Evolutionary conservation across 2,329 filamentous ascomycete genomes (phyloP), one percentile per base, ranked within the genome.

Genomic region (Dothiorella sarmentorum): DNA sequence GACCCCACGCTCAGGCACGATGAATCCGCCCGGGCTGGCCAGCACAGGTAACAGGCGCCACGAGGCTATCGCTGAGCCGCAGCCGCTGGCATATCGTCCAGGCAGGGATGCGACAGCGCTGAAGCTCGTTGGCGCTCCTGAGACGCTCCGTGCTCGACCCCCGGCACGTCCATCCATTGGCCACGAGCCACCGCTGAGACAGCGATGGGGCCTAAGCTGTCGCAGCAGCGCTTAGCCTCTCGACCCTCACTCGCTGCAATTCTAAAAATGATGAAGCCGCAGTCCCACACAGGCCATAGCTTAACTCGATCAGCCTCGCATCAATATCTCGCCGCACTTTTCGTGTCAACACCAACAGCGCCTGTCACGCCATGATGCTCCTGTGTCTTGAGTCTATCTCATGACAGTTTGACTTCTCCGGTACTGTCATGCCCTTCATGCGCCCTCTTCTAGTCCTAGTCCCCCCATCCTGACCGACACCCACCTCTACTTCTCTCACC

Each of bases 311-410:
- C 49, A 40, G 22, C 49, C 31, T 38, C 24, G 35, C 49, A 53
- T 53, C 49, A 29, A 53, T 11, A 17, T 53, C 49, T 29, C 20
- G 35, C 51, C 56, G 56, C 56, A 58, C 29, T 26, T 49, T 27
- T n/a, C 27, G 56, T 58, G 43, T 58, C 56, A 58, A 58, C 35
- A 15, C 26, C 22, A 24, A 43, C 52, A 27, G 52, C 52, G 52
- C 52, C 18, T 44, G 52, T 56, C 52, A 56, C 52, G 52, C 52
- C 52, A 56, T 56, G 11, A 56, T 56, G 40, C 52, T 56, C 52
- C 49, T 53, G 49, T 53, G 49, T 53, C 49, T 40, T 40, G 49
- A 40, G 24, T 53, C n/a, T 31, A 33, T 53, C 49, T 53, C 49
- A 53, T 40, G 35, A 53, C 49, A 53, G 49, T 53, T 53, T 42